Percentiles rank a stretch among this genome's conserved stretches.
These are phyloP conservation scores for Chloranthus sessilifolius DNA, from an alignment of 164 flowering plant species.

Conservation along the genomic window DNA sequence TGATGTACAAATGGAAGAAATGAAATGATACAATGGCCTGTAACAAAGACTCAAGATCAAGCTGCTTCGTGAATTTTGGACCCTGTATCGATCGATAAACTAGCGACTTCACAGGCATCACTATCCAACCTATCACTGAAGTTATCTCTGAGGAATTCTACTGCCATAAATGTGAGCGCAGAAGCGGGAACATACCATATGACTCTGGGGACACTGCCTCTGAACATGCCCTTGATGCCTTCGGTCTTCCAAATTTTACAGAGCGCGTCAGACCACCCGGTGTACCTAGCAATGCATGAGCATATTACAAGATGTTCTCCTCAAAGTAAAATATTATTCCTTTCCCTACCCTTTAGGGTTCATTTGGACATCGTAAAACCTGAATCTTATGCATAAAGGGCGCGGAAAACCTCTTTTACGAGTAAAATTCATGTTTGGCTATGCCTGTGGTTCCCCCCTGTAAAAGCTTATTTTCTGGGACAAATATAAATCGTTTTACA, in stretches of 20 bases:
- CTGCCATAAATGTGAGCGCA: conserved; percentile 93
- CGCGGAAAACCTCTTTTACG: no score
- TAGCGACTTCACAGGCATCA: conserved; percentile 32
- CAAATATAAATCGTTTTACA: no score
- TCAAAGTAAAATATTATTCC: not conserved
- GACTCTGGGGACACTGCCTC: conserved; percentile 84
- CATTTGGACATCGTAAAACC: no score
- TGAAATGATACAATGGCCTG: not conserved
- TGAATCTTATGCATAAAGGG: no score
- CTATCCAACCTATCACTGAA: conserved; percentile 32
- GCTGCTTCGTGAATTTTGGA: conserved; percentile 38
- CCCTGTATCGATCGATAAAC: conserved; percentile 43
- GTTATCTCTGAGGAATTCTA: conserved; percentile 80
- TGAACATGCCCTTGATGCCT: conserved; percentile 70
- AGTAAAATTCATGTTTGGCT: no score
- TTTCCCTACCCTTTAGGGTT: not conserved
- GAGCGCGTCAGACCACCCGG: conserved; percentile 77
- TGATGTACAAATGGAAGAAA: not conserved
- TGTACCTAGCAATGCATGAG: conserved; percentile 44
- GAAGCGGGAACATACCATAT: conserved; percentile 95
- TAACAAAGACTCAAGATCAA: conserved; percentile 9
- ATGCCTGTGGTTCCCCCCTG: no score
- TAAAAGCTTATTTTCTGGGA: no score
- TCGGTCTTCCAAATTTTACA: conserved; percentile 54
- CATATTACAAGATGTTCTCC: no score